phyloP scores from a whole-genome alignment of 805 yeast genomes.

The Saccharomycopsis schoenii region DNA sequence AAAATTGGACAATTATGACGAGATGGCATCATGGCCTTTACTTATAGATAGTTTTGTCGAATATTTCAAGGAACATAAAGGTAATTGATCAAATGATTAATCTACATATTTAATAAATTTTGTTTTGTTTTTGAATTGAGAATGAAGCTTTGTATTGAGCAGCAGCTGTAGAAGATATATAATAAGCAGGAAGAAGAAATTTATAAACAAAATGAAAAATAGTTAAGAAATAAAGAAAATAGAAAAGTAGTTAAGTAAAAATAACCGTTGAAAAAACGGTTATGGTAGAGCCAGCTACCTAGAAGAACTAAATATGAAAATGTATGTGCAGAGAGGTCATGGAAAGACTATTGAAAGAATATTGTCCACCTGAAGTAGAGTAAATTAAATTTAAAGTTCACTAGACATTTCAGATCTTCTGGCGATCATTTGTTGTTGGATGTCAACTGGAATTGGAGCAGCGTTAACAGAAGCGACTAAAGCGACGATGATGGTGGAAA shows the following conservation, averaged over 20 bases:
- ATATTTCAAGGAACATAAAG: slow-evolving; percentile 25
- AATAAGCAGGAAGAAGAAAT: background rate
- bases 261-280: background rate
- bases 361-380: too few species aligned
- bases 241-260: background rate
- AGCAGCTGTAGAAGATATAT: background rate
- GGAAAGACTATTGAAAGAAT: background rate
- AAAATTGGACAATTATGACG: slow-evolving; percentile 51
- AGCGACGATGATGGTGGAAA: slow-evolving; percentile 10
- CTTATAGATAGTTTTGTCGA: slow-evolving; percentile 79
- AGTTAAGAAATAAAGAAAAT: too few species aligned
- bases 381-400: background rate
- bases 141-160: background rate
- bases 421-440: slow-evolving; percentile 14
- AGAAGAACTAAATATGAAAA: background rate
- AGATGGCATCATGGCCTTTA: slow-evolving; percentile 86
- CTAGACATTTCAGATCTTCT: slow-evolving; percentile 10
- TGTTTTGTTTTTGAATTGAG: background rate
- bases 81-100: background rate
- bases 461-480: slow-evolving; percentile 12
- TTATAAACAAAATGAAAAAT: background rate
- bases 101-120: background rate
- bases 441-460: slow-evolving; percentile 18
- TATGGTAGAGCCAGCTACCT: background rate
- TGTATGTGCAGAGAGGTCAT: background rate